These are phyloP conservation scores for Diophrys appendiculata DNA, from an alignment of 73 alveolate genomes.

Conservation along the genomic window DNA sequence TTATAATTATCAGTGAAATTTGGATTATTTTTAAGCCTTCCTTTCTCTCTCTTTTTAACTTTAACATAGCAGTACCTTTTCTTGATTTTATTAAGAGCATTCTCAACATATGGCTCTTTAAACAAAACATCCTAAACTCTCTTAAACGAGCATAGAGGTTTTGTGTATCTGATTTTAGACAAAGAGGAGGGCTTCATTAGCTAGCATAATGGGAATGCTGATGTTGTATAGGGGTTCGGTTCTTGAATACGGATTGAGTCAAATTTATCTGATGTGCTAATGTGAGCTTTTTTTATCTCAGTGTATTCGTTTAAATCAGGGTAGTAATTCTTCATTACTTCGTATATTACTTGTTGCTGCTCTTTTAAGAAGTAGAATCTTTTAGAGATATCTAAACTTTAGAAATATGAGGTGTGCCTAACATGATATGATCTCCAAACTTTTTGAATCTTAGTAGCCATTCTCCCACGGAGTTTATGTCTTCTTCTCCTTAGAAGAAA, in stretches of 20 bases:
- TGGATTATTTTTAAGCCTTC: not conserved
- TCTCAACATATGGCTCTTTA: not conserved
- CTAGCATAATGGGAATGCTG: not conserved
- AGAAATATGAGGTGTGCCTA: constrained; percentile 14
- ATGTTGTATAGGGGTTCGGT: not conserved
- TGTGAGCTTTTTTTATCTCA: not conserved
- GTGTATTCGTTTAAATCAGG: not conserved
- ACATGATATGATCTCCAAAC: constrained; percentile 26
- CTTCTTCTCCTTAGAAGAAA: not conserved
- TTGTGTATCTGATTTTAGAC: not conserved
- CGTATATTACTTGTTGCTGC: not conserved
- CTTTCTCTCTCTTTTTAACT: not conserved
- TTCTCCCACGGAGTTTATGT: not conserved
- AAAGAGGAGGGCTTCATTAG: not conserved
- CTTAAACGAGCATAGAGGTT: not conserved
- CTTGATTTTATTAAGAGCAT: not conserved
- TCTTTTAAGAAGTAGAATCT: constrained; percentile 4
- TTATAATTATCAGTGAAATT: constrained; percentile 27
- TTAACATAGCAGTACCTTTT: not conserved
- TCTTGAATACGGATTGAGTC: not conserved
- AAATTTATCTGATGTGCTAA: too few species aligned
- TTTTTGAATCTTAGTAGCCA: constrained; percentile 24
- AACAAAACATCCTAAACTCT: not conserved
- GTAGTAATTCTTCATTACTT: not conserved
- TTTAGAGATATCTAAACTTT: constrained; percentile 20